Conservation (phyloP, 345 rosid genomes). For the Pistacia integerrima region DNA sequence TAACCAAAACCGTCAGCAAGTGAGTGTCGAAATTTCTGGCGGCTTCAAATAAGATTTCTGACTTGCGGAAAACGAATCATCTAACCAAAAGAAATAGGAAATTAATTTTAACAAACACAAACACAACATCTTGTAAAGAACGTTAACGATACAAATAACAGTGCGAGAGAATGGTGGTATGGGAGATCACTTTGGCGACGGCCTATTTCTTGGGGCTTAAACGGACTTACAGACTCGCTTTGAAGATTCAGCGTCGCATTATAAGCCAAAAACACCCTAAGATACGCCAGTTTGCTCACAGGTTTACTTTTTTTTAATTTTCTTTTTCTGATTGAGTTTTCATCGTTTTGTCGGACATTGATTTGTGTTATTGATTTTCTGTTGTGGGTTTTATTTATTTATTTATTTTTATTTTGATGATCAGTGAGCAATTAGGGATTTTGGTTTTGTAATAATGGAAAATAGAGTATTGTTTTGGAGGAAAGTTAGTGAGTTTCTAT, state of each 20-base stretch:
- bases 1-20: background rate
- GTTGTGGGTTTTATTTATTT: background rate
- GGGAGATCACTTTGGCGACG: constrained; percentile 89
- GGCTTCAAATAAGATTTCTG: constrained; percentile 5
- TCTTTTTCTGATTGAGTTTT: background rate
- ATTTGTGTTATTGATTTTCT: background rate
- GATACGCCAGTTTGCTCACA: constrained; percentile 60
- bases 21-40: constrained; percentile 21
- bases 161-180: constrained; percentile 61
- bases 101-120: background rate
- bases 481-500: background rate
- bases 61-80: constrained; percentile 11
- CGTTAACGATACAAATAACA: background rate
- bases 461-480: background rate
- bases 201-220: constrained; percentile 87
- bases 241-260: constrained; percentile 69
- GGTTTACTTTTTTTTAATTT: constrained; percentile 35
- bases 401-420: too few relatives aligned
- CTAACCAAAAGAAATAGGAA: background rate
- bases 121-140: background rate
- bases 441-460: background rate
- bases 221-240: constrained; percentile 72
- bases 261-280: constrained; percentile 57
- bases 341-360: background rate
- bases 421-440: background rate